Conservation (phyloP, 2,329 filamentous ascomycete genomes). For the Tolypocladium ophioglossoides region DNA sequence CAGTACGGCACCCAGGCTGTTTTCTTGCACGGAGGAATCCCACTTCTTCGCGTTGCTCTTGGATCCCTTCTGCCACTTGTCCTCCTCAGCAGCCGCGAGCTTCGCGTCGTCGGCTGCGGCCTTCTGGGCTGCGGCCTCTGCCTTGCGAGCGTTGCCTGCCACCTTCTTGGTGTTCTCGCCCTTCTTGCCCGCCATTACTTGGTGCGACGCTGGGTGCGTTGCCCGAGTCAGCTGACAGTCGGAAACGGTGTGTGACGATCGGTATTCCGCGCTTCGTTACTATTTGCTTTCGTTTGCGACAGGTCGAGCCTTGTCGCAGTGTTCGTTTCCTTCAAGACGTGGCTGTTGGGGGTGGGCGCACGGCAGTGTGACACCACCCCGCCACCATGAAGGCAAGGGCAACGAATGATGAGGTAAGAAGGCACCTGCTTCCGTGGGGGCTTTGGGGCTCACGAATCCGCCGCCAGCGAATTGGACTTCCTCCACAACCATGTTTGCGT, state of each 20-base stretch:
- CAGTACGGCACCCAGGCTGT: not conserved
- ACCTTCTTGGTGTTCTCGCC: slow-evolving; percentile 82
- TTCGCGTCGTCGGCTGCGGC: slow-evolving; percentile 59
- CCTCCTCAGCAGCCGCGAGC: slow-evolving; percentile 55
- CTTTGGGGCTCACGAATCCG: not conserved
- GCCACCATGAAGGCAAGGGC: not conserved
- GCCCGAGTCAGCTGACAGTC: not conserved
- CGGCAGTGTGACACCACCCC: too few relatives aligned
- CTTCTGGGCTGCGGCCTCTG: slow-evolving; percentile 75
- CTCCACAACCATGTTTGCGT: not conserved
- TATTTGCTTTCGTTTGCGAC: not conserved
- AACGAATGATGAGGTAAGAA: not conserved
- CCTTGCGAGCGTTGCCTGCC: slow-evolving; percentile 84
- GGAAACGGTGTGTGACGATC: not conserved
- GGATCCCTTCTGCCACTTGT: slow-evolving; percentile 74
- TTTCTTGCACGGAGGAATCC: slow-evolving; percentile 14
- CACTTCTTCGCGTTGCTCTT: slow-evolving; percentile 86
- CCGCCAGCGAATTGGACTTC: not conserved
- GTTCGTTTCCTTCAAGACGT: not conserved
- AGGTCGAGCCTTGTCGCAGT: not conserved
- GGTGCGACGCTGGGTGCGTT: not conserved
- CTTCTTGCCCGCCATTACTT: slow-evolving; percentile 61
- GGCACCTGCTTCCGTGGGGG: not conserved
- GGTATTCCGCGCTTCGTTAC: not conserved
- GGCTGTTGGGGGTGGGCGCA: not conserved